These are phyloP conservation scores for Croton setiger DNA, from an alignment of 441 rosid species.

Conservation along the genomic window DNA sequence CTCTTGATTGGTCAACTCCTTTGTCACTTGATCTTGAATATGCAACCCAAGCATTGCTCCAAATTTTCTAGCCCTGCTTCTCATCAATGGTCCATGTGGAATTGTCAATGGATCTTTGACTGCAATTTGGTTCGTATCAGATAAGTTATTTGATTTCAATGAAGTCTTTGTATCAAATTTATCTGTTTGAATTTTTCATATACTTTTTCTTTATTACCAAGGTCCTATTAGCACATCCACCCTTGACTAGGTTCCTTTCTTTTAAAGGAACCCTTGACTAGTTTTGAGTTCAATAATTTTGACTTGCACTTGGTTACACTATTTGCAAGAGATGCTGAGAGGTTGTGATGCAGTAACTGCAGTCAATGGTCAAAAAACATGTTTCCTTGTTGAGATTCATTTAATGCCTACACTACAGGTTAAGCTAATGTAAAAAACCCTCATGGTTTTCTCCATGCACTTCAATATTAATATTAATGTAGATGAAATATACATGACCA, in stretches of 20 bases:
- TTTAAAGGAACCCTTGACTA: neutral
- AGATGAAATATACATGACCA: neutral
- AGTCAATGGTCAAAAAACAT: neutral
- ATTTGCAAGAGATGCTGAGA: neutral
- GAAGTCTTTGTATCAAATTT: neutral
- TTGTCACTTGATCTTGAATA: too few species aligned
- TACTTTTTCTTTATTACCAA: neutral
- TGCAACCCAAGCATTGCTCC: too few species aligned
- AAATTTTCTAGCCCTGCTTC: too few species aligned
- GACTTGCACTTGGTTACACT: neutral
- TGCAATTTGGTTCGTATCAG: too few species aligned
- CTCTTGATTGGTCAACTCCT: too few species aligned
- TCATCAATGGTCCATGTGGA: too few species aligned
- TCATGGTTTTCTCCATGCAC: neutral
- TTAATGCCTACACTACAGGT: neutral
- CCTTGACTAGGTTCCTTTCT: neutral
- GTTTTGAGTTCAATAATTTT: neutral
- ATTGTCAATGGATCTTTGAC: too few species aligned
- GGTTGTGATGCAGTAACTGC: neutral
- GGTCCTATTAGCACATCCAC: neutral
- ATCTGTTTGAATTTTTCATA: neutral
- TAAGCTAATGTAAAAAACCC: neutral
- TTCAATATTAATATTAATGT: neutral
- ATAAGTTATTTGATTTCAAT: neutral
- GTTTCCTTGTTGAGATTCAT: neutral